Evolutionary conservation across 371 early-diverging fungal species (phyloP), one percentile per base, ranked within the genome.

Genomic region (Entomophthora muscae): DNA sequence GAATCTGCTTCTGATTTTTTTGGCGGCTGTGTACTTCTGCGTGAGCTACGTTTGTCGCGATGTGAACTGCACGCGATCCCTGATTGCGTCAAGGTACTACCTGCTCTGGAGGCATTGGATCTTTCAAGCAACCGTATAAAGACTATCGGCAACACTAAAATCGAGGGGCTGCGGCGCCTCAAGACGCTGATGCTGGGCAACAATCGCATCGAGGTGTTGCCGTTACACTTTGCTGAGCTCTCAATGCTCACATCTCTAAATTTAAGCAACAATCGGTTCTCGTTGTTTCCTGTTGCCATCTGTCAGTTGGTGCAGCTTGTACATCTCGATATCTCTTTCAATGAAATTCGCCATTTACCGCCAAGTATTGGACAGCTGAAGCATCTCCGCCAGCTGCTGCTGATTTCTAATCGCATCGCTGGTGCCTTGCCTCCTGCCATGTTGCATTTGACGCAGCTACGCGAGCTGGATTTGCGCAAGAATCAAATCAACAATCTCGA

Each of bases 321-420:
- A 17, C 78, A 82, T 32, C 77, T 95, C 22, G 90, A 95, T 69
- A 68, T 92, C 57, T 86, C 86, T 42, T 89, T 88, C 65, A 92
- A 92, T 72, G 80, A 85, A 32, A 88, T 95, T 27, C 66, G 79
- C 2, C 72, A 64, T 3, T 74, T 93, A 23, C 89, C 93, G 1
- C 79, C 84, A 12, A 78, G 78, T 29, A 88, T 93, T 30, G 78
- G 86, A 21, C 74, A 84, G 1, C 72, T 93, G 12, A 66, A 64
- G 2, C 73, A 79, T n/a, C 70, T 95, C 17, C 68, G 70, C 22
- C 70, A 73, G n/a, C 70, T 95, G 10, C 74, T 78, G 57, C 73
- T 90, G 1, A 83, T 82, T 63, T 89, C 86, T 21, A 93, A 91
- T 67, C 71, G 78, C 58, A 69, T 90, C 32, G 71, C 75, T 12